A percentile compares a stretch with the other conserved stretches of the same genome.
These are phyloP conservation scores for Nicotiana attenuata DNA, from an alignment of 257 asterid genomes.

Conservation along the genomic window DNA sequence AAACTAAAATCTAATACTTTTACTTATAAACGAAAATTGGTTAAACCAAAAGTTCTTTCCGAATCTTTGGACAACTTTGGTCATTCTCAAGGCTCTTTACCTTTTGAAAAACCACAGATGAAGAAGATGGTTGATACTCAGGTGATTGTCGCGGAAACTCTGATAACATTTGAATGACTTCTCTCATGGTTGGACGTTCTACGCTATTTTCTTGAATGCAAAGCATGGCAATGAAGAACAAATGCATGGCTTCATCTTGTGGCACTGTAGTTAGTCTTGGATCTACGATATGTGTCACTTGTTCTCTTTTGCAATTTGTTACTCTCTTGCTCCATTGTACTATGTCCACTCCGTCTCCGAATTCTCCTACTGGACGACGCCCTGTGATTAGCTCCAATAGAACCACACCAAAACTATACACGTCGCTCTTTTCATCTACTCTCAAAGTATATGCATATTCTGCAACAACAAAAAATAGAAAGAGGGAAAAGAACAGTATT, in stretches of 20 bases:
- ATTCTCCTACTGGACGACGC: conserved; percentile 41
- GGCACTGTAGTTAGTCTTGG: conserved; percentile 58
- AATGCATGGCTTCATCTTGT: conserved; percentile 66
- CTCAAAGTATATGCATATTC: conserved; percentile 45
- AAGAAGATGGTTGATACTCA: conserved; percentile 38
- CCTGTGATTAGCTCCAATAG: conserved; percentile 38
- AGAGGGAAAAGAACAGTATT: no score
- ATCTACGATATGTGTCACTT: conserved; percentile 46
- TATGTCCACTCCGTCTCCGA: conserved; percentile 43
- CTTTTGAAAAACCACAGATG: neutral
- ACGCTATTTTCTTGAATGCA: conserved; percentile 75
- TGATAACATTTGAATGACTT: conserved; percentile 87
- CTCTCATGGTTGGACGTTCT: conserved; percentile 88
- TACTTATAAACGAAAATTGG: neutral
- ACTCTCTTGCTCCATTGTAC: conserved; percentile 57
- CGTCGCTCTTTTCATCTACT: conserved; percentile 48
- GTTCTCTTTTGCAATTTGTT: conserved; percentile 61
- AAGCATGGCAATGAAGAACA: conserved; percentile 82
- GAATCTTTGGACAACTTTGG: conserved; percentile 19
- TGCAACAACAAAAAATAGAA: neutral
- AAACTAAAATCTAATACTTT: neutral
- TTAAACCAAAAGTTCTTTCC: conserved; percentile 38
- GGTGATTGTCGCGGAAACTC: conserved; percentile 60
- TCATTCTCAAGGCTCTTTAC: conserved; percentile 28
- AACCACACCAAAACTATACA: conserved; percentile 44